Evolutionary conservation across 805 yeast species (phyloP).

Genomic region (Ogataea nakhonphanomensis): DNA sequence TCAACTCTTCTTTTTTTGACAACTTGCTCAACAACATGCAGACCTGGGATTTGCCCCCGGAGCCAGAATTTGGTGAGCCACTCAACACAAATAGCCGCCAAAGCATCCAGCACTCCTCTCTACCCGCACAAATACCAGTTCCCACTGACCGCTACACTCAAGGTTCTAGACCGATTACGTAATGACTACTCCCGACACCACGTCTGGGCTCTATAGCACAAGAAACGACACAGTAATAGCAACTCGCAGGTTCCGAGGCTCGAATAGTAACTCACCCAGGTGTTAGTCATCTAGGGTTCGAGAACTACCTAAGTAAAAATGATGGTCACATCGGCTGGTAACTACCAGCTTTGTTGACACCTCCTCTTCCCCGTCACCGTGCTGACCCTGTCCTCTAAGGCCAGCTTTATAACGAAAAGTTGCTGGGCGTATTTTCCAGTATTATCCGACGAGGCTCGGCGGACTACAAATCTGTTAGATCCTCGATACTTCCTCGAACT

Average conservation of each 20-base stretch:
- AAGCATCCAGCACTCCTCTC: not conserved
- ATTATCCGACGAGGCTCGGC: no score
- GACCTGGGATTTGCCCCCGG: constrained; percentile 20
- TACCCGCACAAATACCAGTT: not conserved
- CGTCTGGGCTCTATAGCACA: not conserved
- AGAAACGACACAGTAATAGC: constrained; percentile 1
- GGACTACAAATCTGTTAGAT: not conserved
- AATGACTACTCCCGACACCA: not conserved
- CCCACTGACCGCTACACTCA: not conserved
- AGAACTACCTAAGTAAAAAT: no score
- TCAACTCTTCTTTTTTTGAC: constrained; percentile 18
- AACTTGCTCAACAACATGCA: constrained; percentile 24
- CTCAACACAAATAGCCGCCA: not conserved
- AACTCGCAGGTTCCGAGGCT: not conserved
- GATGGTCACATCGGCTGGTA: no score
- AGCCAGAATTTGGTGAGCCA: constrained; percentile 1
- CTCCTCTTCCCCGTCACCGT: no score
- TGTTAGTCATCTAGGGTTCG: no score
- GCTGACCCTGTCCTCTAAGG: no score
- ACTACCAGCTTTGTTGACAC: no score
- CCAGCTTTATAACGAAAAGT: no score
- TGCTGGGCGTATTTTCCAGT: no score
- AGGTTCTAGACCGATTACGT: constrained; percentile 11
- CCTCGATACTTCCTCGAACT: not conserved
- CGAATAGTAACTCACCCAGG: not conserved